A percentile compares a stretch with the other conserved stretches of the same genome.
These are phyloP conservation scores for Colletotrichum trifolii DNA, from an alignment of 2,329 filamentous ascomycete genomes.

Conservation along the genomic window DNA sequence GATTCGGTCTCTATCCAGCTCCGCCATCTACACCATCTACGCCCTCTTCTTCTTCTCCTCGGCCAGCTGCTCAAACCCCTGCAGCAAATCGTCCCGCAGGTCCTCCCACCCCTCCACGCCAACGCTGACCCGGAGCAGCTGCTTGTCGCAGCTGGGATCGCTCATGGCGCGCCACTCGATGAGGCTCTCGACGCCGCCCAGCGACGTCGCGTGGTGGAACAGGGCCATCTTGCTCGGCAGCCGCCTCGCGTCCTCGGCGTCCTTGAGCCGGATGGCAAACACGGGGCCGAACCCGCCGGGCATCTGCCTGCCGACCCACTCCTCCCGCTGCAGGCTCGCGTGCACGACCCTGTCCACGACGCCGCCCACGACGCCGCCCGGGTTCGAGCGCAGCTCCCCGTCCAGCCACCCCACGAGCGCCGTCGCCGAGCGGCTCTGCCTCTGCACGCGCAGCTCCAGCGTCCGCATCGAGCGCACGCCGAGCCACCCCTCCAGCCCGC, in stretches of 20 bases:
- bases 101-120: constrained; percentile 91
- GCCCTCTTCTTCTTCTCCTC: constrained; percentile 40
- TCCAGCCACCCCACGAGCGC: constrained; percentile 79
- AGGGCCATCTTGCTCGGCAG: constrained; percentile 83
- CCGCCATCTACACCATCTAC: not conserved
- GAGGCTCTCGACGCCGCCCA: constrained; percentile 93
- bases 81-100: constrained; percentile 78
- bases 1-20: not conserved
- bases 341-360: constrained; percentile 75
- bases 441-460: constrained; percentile 81
- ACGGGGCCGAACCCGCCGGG: constrained; percentile 90
- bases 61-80: constrained; percentile 70
- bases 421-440: constrained; percentile 79
- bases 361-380: constrained; percentile 55
- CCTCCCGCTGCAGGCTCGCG: constrained; percentile 79
- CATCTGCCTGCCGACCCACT: constrained; percentile 90
- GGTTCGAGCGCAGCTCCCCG: constrained; percentile 51
- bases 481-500: constrained; percentile 91
- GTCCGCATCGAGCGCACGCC: constrained; percentile 88
- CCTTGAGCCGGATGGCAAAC: constrained; percentile 78
- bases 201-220: constrained; percentile 94
- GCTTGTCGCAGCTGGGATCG: constrained; percentile 77
- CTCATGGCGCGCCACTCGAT: constrained; percentile 97
- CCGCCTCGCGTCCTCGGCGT: constrained; percentile 68
- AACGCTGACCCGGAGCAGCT: constrained; percentile 82